Percentiles rank a stretch among this genome's conserved stretches.
These are phyloP conservation scores for Glycine tomentella DNA, from an alignment of 306 rosid genomes.

Conservation along the genomic window DNA sequence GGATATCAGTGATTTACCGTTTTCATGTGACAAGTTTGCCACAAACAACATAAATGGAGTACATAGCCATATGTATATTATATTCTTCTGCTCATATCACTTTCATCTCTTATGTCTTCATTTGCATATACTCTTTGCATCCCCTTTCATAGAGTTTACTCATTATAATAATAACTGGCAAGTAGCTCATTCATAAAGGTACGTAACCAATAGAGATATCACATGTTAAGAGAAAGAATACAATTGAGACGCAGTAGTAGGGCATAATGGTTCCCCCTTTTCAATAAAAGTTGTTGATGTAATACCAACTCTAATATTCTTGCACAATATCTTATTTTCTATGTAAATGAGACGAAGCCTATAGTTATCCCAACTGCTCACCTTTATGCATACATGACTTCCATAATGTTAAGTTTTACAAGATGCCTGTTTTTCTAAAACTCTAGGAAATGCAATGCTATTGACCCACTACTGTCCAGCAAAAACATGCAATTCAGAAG, in stretches of 20 bases:
- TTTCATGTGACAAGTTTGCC: conserved; percentile 17
- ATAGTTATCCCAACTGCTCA: conserved; percentile 24
- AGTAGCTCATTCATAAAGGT: conserved; percentile 25
- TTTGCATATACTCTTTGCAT: not conserved
- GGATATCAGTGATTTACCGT: conserved; percentile 10
- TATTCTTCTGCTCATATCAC: conserved; percentile 26
- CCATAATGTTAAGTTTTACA: conserved; percentile 19
- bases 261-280: not conserved
- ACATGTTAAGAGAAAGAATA: conserved; percentile 35
- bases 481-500: conserved; percentile 39
- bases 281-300: conserved; percentile 35
- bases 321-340: conserved; percentile 23
- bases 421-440: conserved; percentile 31
- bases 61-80: not conserved
- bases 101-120: conserved; percentile 36
- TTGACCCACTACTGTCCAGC: conserved; percentile 28
- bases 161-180: not conserved
- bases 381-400: conserved; percentile 25
- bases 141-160: conserved; percentile 22
- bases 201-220: conserved; percentile 29
- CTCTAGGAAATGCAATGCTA: conserved; percentile 36
- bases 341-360: not conserved
- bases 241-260: not conserved
- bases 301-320: conserved; percentile 14
- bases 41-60: conserved; percentile 7